Evolutionary conservation across 176 grass and related monocot species (phyloP).

Genomic region (Ensete ventricosum): DNA sequence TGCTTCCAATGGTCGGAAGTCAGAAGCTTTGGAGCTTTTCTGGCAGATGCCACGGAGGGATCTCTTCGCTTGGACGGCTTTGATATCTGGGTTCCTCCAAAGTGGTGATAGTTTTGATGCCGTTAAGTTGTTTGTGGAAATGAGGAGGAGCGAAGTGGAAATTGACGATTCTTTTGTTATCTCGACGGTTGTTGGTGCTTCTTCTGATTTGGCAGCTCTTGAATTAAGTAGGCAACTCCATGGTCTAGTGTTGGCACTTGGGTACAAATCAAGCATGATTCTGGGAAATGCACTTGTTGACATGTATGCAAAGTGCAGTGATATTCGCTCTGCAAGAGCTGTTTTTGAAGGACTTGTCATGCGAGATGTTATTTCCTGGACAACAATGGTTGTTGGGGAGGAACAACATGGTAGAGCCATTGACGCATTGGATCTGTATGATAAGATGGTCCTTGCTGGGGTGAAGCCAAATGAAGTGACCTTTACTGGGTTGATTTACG

Average conservation of each 20-base stretch:
- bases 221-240: slow-evolving; percentile 58
- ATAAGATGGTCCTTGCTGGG: slow-evolving; percentile 53
- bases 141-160: slow-evolving; percentile 46
- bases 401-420: slow-evolving; percentile 58
- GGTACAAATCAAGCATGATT: slow-evolving; percentile 46
- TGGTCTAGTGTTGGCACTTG: slow-evolving; percentile 36
- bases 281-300: slow-evolving; percentile 64
- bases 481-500: slow-evolving; percentile 78
- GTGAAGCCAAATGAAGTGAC: slow-evolving; percentile 78
- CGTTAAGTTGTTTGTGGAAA: slow-evolving; percentile 45
- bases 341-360: slow-evolving; percentile 45
- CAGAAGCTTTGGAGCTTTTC: slow-evolving; percentile 50
- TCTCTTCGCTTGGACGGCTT: slow-evolving; percentile 73
- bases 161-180: slow-evolving; percentile 64
- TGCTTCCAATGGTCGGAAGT: slow-evolving; percentile 26
- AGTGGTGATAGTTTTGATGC: slow-evolving; percentile 36
- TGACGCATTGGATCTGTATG: slow-evolving; percentile 42
- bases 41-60: slow-evolving; percentile 39
- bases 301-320: slow-evolving; percentile 96
- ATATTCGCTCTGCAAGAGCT: slow-evolving; percentile 65
- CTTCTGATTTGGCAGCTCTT: slow-evolving; percentile 43
- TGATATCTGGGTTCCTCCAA: slow-evolving; percentile 60
- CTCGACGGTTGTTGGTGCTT: slow-evolving; percentile 30
- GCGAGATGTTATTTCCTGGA: slow-evolving; percentile 65
- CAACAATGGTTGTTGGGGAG: slow-evolving; percentile 81